Evolutionary conservation across 768 basidiomycete species (phyloP).

Genomic region (Ramaria sp.): DNA sequence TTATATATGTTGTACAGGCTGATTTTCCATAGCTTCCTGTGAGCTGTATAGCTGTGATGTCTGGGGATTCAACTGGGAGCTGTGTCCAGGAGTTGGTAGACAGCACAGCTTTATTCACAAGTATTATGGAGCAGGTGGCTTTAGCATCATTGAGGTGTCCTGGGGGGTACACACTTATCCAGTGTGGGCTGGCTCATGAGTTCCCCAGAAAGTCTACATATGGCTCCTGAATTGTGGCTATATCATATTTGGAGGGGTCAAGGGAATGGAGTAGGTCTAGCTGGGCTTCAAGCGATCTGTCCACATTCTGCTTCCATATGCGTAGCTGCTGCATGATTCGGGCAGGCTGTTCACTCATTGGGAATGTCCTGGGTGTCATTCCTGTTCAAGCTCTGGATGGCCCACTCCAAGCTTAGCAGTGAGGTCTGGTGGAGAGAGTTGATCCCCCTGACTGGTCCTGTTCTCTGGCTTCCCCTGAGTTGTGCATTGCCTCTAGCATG

Average conservation of each 20-base stretch:
- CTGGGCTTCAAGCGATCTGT: background rate
- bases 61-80: background rate
- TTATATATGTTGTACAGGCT: background rate
- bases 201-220: background rate
- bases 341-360: slow-evolving; percentile 1
- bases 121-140: background rate
- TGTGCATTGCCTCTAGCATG: too few species aligned
- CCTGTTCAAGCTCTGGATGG: background rate
- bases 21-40: background rate
- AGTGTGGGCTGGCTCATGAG: background rate
- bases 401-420: background rate
- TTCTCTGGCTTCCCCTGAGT: too few species aligned
- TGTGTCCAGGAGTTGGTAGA: background rate
- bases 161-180: too few species aligned
- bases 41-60: background rate
- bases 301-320: slow-evolving; percentile 6
- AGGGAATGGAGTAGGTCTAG: background rate
- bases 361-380: slow-evolving; percentile 6
- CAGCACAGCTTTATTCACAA: background rate
- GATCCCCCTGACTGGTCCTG: too few species aligned
- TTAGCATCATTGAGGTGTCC: background rate
- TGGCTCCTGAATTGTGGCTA: slow-evolving; percentile 6
- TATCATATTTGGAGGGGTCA: background rate
- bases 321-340: background rate
- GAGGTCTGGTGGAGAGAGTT: too few species aligned